A percentile compares a stretch with the other conserved stretches of the same genome.
These are phyloP conservation scores for Phylloporus arenicola DNA, from an alignment of 768 basidiomycete genomes.

Conservation along the genomic window DNA sequence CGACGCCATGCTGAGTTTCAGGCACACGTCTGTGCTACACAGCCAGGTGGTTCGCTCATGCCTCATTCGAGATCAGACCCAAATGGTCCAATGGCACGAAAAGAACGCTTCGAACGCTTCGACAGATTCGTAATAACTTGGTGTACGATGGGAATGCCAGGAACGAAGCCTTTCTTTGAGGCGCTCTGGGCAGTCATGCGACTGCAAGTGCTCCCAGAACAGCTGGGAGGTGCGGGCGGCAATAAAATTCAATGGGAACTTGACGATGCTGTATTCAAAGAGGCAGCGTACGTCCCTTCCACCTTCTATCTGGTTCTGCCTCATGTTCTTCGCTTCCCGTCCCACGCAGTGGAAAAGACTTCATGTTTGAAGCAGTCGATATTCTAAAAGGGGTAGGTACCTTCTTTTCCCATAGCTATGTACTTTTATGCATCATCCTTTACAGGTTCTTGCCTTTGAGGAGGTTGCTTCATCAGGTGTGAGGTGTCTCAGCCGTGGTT, in stretches of 20 bases:
- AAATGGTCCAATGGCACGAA: slow-evolving; percentile 54
- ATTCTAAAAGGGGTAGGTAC: slow-evolving; percentile 80
- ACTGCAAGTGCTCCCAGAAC: slow-evolving; percentile 73
- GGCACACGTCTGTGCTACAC: slow-evolving; percentile 74
- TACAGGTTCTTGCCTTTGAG: slow-evolving; percentile 66
- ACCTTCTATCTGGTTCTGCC: slow-evolving; percentile 6
- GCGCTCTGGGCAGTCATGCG: slow-evolving; percentile 72
- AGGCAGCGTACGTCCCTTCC: slow-evolving; percentile 70
- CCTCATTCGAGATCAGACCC: slow-evolving; percentile 70
- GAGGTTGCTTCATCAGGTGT: slow-evolving; percentile 43
- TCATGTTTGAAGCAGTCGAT: slow-evolving; percentile 89
- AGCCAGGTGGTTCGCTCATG: slow-evolving; percentile 74
- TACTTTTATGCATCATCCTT: slow-evolving; percentile 2
- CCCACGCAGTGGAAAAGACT: slow-evolving; percentile 75
- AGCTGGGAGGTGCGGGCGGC: slow-evolving; percentile 73
- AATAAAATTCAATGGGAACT: slow-evolving; percentile 82
- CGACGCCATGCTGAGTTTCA: slow-evolving; percentile 79
- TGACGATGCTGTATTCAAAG: slow-evolving; percentile 92
- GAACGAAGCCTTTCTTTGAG: slow-evolving; percentile 76
- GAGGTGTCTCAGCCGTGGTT: slow-evolving; percentile 26
- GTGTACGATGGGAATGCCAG: slow-evolving; percentile 85
- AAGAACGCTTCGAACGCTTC: slow-evolving; percentile 73
- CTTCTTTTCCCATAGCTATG: slow-evolving; percentile 8
- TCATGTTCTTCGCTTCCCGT: slow-evolving; percentile 14
- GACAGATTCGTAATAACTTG: slow-evolving; percentile 72